Evolutionary conservation across 352 stramenopile species (phyloP).

Genomic region (Pythium periplocum): DNA sequence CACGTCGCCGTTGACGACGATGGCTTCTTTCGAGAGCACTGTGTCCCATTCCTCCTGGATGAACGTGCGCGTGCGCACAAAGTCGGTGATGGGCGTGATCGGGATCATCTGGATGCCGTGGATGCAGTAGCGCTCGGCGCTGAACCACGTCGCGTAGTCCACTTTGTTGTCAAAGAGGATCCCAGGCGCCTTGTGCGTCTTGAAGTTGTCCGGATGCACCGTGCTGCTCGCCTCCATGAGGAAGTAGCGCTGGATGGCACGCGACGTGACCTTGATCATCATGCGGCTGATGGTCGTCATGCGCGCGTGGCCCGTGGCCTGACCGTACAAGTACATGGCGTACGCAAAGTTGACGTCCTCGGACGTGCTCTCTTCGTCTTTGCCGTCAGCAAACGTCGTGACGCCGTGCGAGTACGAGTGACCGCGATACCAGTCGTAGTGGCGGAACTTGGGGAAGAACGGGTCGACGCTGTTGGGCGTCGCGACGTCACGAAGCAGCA

Average conservation of each 20-base stretch:
- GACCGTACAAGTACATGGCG: slow-evolving; percentile 41
- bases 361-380: slow-evolving; percentile 60
- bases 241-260: slow-evolving; percentile 63
- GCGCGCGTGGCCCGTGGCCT: slow-evolving; percentile 29
- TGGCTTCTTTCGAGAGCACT: slow-evolving; percentile 39
- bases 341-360: slow-evolving; percentile 71
- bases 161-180: slow-evolving; percentile 83
- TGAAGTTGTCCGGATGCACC: slow-evolving; percentile 41
- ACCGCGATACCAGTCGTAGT: slow-evolving; percentile 65
- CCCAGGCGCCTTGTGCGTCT: slow-evolving; percentile 45
- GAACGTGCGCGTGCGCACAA: slow-evolving; percentile 44
- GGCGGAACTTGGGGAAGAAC: slow-evolving; percentile 61
- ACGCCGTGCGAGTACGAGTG: slow-evolving; percentile 71
- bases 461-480: slow-evolving; percentile 38
- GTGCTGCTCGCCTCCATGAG: slow-evolving; percentile 51
- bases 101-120: slow-evolving; percentile 80
- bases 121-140: slow-evolving; percentile 55
- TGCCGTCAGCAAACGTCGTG: slow-evolving; percentile 50
- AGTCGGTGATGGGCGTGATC: slow-evolving; percentile 55
- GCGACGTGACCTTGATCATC: slow-evolving; percentile 50
- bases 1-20: slow-evolving; percentile 34
- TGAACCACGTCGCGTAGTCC: slow-evolving; percentile 81
- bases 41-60: slow-evolving; percentile 54
- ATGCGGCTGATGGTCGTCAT: slow-evolving; percentile 43
- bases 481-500: slow-evolving; percentile 53